phyloP scores from a whole-genome alignment of 2,329 filamentous ascomycete species.

The Furcasterigmium furcatum region DNA sequence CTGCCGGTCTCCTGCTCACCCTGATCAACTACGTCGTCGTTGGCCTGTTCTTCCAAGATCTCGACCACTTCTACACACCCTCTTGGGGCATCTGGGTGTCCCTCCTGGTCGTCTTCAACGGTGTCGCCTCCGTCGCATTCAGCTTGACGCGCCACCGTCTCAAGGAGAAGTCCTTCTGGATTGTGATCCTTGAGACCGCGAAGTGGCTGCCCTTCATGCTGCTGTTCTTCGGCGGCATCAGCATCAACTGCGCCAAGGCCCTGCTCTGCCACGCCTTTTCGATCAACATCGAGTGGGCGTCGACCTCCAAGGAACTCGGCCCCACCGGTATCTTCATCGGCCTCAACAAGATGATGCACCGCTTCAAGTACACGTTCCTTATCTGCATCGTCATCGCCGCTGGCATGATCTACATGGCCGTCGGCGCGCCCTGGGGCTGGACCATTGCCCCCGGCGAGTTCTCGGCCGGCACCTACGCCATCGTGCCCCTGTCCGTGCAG shows the following conservation, averaged over 20 bases:
- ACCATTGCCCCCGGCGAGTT: slow-evolving; percentile 18
- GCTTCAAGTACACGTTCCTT: slow-evolving; percentile 48
- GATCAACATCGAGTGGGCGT: slow-evolving; percentile 45
- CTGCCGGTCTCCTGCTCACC: slow-evolving; percentile 63
- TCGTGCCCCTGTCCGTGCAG: slow-evolving; percentile 20
- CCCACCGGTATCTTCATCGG: slow-evolving; percentile 55
- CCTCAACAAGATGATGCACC: slow-evolving; percentile 49
- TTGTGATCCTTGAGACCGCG: slow-evolving; percentile 48
- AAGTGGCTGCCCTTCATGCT: slow-evolving; percentile 58
- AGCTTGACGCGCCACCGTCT: slow-evolving; percentile 62
- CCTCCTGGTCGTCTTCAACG: slow-evolving; percentile 63
- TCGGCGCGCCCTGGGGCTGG: slow-evolving; percentile 13
- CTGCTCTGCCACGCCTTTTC: slow-evolving; percentile 39
- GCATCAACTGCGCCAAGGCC: slow-evolving; percentile 36
- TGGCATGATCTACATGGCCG: slow-evolving; percentile 39
- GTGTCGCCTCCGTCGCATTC: slow-evolving; percentile 56
- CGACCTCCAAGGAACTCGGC: slow-evolving; percentile 57
- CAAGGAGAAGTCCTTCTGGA: slow-evolving; percentile 47
- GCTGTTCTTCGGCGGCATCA: slow-evolving; percentile 40
- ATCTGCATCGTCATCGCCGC: slow-evolving; percentile 41
- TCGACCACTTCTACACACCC: slow-evolving; percentile 66
- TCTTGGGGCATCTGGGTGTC: slow-evolving; percentile 62
- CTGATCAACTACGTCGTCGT: slow-evolving; percentile 68
- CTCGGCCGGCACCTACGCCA: slow-evolving; percentile 19
- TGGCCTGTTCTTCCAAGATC: slow-evolving; percentile 66